Conservation (phyloP, 129 eudicot species). For the Flaveria brownii region DNA sequence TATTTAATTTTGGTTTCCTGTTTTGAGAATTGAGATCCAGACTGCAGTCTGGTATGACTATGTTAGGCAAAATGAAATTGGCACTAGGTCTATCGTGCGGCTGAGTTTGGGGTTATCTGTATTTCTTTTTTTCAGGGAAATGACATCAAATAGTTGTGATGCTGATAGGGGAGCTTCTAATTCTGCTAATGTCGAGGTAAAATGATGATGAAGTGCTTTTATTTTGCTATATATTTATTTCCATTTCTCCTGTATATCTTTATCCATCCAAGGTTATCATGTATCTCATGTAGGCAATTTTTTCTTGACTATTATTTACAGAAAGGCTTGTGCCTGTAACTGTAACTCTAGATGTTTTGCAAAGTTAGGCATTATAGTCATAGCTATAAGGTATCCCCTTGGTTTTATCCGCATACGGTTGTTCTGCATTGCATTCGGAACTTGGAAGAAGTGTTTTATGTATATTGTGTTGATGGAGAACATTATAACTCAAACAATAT, state of each 20-base stretch:
- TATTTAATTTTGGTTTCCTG: constrained; percentile 10
- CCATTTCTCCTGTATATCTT: background rate
- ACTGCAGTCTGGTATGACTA: background rate
- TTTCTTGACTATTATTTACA: background rate
- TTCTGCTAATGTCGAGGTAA: constrained; percentile 41
- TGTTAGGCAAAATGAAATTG: background rate
- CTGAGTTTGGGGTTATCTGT: constrained; percentile 15
- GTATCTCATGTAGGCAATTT: background rate
- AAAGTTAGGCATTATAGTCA: constrained; percentile 7
- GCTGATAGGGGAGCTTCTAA: constrained; percentile 42
- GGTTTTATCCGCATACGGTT: constrained; percentile 12
- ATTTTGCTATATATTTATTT: constrained; percentile 8
- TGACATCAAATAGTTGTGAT: constrained; percentile 35
- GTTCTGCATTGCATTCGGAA: constrained; percentile 22
- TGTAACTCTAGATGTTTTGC: constrained; percentile 9
- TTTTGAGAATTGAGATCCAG: background rate
- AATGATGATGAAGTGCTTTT: constrained; percentile 2
- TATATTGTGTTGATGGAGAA: background rate
- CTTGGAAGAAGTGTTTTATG: background rate
- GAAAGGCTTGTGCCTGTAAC: background rate
- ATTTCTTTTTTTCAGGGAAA: constrained; percentile 40
- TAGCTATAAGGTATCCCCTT: background rate
- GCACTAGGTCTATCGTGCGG: background rate
- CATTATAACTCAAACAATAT: background rate
- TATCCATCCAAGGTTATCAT: background rate